Evolutionary conservation across 176 grass and related monocot species (phyloP), one percentile per base, ranked within the genome.

Genomic region (Oryza coarctata): DNA sequence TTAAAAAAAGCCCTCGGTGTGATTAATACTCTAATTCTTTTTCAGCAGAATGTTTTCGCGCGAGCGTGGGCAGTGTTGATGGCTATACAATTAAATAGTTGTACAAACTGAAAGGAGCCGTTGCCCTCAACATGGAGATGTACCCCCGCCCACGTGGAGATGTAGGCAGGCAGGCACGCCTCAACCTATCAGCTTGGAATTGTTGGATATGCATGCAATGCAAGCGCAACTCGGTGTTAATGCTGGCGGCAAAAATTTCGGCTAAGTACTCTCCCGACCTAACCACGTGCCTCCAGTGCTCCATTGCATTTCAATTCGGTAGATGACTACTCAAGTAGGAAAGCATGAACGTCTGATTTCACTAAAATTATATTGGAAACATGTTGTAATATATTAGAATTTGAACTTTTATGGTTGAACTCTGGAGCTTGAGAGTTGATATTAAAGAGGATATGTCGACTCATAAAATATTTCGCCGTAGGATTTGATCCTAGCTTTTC

Each of bases 121-220:
- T 60, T 60, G 55, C 26, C 25, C 2, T 38, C 43, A 70, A 73
- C 80, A 74, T 74, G 80, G 57, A 38, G 18, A 20, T 14, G 70
- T 23, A 23, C 27, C 38, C 38, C 20, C 20, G 9, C 27, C 70
- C 80, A 83, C 80, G 74, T 74, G 80, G 77, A 68, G n/a, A n/a
- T n/a, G n/a, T n/a, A n/a, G n/a, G n/a, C n/a, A n/a, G n/a, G n/a
- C n/a, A n/a, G n/a, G n/a, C n/a, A n/a, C n/a, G 41, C 77, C 15
- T 28, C 36, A 3, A 38, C 38, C 52, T n/a, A 57, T 57, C 7
- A n/a, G 20, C 20, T n/a, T 57, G 20, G 14, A 17, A 17, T n/a
- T n/a, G n/a, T 52, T 52, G 18, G 22, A n/a, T 60, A 60, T 25
- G 9, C 8, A 60, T 22, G 5, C 4, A 2, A 22, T 55, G 17